phyloP scores from a whole-genome alignment of 2,329 filamentous ascomycete species.

The Shiraia bambusicola region DNA sequence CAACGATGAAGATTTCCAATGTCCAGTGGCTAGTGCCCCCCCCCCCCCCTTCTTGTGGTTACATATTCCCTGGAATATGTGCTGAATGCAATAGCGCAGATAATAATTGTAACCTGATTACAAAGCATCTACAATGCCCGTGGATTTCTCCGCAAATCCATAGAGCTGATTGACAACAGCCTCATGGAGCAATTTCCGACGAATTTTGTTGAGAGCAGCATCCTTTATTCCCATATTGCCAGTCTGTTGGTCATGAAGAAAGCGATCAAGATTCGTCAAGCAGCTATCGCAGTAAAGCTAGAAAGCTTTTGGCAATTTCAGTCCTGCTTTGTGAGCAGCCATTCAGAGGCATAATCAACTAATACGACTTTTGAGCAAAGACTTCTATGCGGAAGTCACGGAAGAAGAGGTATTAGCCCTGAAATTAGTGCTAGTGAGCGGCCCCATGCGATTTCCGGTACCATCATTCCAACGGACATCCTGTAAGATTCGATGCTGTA shows the following conservation, averaged over 20 bases:
- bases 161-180: constrained; percentile 34
- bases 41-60: constrained; percentile 60
- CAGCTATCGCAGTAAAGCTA: constrained; percentile 19
- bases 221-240: constrained; percentile 39
- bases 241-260: constrained; percentile 20
- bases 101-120: constrained; percentile 13
- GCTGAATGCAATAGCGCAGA: constrained; percentile 49
- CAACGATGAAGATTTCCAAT: constrained; percentile 46
- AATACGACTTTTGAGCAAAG: constrained; percentile 30
- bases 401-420: constrained; percentile 48
- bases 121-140: constrained; percentile 20
- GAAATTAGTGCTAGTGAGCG: constrained; percentile 52
- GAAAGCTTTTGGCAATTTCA: constrained; percentile 31
- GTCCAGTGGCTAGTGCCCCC: constrained; percentile 51
- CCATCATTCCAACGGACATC: constrained; percentile 58
- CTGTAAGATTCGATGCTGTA: constrained; percentile 31
- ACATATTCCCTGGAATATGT: constrained; percentile 56
- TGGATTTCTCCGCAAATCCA: constrained; percentile 31
- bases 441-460: constrained; percentile 59
- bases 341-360: constrained; percentile 33
- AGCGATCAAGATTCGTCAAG: constrained; percentile 11
- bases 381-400: constrained; percentile 47
- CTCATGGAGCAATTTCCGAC: constrained; percentile 38
- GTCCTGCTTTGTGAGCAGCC: constrained; percentile 34
- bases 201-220: constrained; percentile 39